These are phyloP conservation scores for Drechslerella coelobrocha DNA, from an alignment of 2,329 filamentous ascomycete species.

Conservation along the genomic window DNA sequence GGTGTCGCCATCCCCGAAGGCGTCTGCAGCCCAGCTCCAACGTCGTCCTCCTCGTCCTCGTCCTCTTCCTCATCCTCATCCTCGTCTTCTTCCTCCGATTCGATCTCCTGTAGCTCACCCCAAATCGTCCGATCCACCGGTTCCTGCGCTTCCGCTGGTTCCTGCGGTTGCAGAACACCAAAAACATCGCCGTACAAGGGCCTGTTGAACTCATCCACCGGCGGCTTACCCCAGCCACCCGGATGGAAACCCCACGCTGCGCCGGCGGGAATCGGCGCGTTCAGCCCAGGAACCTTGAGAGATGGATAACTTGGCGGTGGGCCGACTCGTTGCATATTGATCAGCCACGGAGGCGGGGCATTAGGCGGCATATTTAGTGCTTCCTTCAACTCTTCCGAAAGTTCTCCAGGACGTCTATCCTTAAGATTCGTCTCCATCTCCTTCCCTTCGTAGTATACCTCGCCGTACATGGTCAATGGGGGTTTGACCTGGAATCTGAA, in stretches of 20 bases:
- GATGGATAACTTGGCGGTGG: constrained; percentile 93
- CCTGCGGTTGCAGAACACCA: constrained; percentile 72
- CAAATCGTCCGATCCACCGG: constrained; percentile 86
- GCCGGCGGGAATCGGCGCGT: constrained; percentile 87
- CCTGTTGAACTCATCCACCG: constrained; percentile 88
- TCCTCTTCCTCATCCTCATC: constrained; percentile 73
- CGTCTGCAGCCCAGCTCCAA: constrained; percentile 72
- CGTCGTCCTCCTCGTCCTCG: constrained; percentile 68
- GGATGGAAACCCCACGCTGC: constrained; percentile 94
- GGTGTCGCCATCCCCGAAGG: constrained; percentile 80
- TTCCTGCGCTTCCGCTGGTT: constrained; percentile 72
- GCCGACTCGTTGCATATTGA: constrained; percentile 93
- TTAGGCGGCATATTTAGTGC: constrained; percentile 92
- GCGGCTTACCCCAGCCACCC: constrained; percentile 94
- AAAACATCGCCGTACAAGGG: constrained; percentile 95
- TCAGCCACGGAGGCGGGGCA: constrained; percentile 93
- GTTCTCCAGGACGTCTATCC: constrained; percentile 85
- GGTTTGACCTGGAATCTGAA: constrained; percentile 98
- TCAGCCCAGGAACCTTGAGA: constrained; percentile 92
- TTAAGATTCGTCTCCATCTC: constrained; percentile 95
- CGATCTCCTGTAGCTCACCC: constrained; percentile 69
- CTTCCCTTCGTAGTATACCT: constrained; percentile 99
- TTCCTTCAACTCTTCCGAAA: constrained; percentile 87
- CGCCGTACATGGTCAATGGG: constrained; percentile 88
- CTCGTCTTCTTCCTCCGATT: constrained; percentile 73